Base-by-base conservation (phyloP, 495 filamentous ascomycete species). In the Clavariopsis aquatica region DNA sequence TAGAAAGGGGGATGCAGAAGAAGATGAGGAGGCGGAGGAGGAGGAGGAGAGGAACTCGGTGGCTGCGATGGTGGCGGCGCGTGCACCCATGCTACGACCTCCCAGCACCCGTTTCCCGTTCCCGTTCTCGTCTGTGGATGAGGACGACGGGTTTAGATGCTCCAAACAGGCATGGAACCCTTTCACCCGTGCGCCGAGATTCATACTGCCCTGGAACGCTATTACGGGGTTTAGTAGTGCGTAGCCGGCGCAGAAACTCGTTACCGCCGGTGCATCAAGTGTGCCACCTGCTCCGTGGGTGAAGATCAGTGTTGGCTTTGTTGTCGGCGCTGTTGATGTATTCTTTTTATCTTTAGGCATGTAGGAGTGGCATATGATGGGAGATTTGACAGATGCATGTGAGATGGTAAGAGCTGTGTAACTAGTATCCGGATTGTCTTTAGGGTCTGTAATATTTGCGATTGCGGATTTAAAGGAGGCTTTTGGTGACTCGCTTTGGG, bases 261-360 rank as follows among this genome's bases (percentile, higher is more conserved):
- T 59, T 1, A 73, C 60, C 12, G 76, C 77, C 20, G 73, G 68
- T 24, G 69, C 57, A 34, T 67, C 49, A 27, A 78, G 65, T 2
- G 61, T 72, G 12, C 77, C 77, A 3, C 75, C 75, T 20, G 77
- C 76, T 49, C 77, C 77, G 52, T 79, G 76, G n/a, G 77, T 77
- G 57, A 75, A 79, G 27, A 78, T 70, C 7, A 79, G 70, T 19
- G 60, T 63, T 7, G 23, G 20, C 8, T 1, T 6, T 38, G 24
- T 2, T 46, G 55, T 22, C 23, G 19, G 5, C 20, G 36, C 8
- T 38, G 31, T 34, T 7, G 29, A 10, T 29, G 64, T 61, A 57
- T n/a, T 34, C 24, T 2, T n/a, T n/a, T n/a, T n/a, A n/a, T n/a
- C n/a, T n/a, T n/a, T n/a, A n/a, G n/a, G n/a, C n/a, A n/a, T n/a